Conservation (phyloP, 805 yeast genomes). For the Metschnikowia similis region DNA sequence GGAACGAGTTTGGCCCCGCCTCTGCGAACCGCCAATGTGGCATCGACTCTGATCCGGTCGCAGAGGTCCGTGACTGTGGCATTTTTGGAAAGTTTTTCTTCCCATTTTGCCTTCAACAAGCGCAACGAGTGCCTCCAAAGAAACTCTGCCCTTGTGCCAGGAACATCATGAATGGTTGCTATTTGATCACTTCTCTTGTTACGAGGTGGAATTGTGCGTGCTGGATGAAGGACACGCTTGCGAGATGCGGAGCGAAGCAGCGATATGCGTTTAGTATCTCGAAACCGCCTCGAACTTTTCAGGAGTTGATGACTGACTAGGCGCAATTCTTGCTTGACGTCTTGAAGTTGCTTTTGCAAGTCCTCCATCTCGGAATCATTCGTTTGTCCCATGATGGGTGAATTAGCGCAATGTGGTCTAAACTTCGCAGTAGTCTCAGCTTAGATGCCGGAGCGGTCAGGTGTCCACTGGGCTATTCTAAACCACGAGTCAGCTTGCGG, state of each 20-base stretch:
- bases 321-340: not conserved
- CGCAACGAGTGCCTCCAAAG: not conserved
- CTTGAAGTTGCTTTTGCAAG: not conserved
- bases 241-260: not conserved
- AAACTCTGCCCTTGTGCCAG: not conserved
- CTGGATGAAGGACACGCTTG: not conserved
- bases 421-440: not conserved
- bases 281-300: not conserved
- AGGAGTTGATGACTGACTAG: not conserved
- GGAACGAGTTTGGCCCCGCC: conserved; percentile 29
- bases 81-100: conserved; percentile 21
- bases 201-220: not conserved
- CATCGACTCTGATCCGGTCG: conserved; percentile 40
- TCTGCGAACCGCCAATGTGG: conserved; percentile 8
- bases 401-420: not conserved
- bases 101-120: conserved; percentile 8
- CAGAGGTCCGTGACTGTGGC: conserved; percentile 37
- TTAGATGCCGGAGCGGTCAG: not conserved
- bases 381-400: not conserved
- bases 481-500: too few species aligned
- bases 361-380: not conserved
- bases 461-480: too few species aligned
- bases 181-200: not conserved
- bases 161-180: not conserved
- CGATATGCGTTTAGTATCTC: not conserved